phyloP scores from a whole-genome alignment of 305 asterid species.

The Solanum hybrid region DNA sequence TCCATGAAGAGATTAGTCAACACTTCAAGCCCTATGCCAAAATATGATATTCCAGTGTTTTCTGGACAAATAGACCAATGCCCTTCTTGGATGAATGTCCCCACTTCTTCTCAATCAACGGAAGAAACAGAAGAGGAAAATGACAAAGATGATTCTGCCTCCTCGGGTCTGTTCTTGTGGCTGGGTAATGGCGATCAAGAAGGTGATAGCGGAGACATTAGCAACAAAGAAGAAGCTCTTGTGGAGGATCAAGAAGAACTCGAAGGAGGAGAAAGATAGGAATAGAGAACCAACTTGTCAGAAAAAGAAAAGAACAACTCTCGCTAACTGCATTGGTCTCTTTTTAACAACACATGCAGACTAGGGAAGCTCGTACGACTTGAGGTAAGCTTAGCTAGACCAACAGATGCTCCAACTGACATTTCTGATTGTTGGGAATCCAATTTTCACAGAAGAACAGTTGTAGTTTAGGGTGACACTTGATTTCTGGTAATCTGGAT shows the following conservation, averaged over 20 bases:
- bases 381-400: not conserved
- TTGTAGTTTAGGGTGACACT: not conserved
- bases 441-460: not conserved
- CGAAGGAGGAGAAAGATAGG: conserved; percentile 80
- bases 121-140: conserved; percentile 44
- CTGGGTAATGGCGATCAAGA: conserved; percentile 35
- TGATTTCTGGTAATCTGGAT: not conserved
- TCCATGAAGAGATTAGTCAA: conserved; percentile 15
- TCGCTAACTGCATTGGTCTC: not conserved
- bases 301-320: not conserved
- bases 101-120: conserved; percentile 13
- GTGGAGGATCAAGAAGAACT: conserved; percentile 96
- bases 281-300: not conserved
- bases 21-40: conserved; percentile 30
- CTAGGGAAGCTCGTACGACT: not conserved
- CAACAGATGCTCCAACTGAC: not conserved
- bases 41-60: conserved; percentile 22
- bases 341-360: not conserved
- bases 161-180: conserved; percentile 47
- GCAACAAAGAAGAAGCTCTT: conserved; percentile 64
- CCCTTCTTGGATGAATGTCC: conserved; percentile 60
- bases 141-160: conserved; percentile 46
- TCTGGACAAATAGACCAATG: conserved; percentile 36
- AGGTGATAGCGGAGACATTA: conserved; percentile 43
- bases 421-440: not conserved